Conservation (phyloP, 2,329 filamentous ascomycete species). For the Beauveria sp. region DNA sequence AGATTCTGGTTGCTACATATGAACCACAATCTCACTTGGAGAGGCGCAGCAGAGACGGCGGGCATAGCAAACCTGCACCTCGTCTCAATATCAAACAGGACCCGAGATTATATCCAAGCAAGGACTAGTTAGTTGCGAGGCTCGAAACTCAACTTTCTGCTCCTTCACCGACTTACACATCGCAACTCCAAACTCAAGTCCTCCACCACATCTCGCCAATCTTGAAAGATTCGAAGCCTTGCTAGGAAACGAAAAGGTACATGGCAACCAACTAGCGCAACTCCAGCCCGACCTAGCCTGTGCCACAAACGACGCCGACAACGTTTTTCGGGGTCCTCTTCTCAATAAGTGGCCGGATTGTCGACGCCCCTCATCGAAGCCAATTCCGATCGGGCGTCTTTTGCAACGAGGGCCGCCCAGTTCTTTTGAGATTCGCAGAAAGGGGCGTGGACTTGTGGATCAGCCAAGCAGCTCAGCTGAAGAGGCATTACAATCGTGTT, state of each 20-base stretch:
- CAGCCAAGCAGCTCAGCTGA: background rate
- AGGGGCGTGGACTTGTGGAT: background rate
- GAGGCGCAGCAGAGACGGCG: no score
- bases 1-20: no score
- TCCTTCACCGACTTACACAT: background rate
- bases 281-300: background rate
- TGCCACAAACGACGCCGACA: background rate
- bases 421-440: background rate
- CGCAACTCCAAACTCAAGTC: background rate
- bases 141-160: no score
- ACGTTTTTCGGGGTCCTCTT: slow-evolving; percentile 7
- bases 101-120: no score
- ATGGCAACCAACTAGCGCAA: background rate
- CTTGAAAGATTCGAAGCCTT: background rate
- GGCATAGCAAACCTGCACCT: no score
- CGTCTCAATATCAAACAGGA: no score
- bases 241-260: background rate
- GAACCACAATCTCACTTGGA: no score
- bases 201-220: background rate
- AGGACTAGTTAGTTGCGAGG: no score
- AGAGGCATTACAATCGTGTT: background rate
- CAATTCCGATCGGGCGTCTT: background rate
- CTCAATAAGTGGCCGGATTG: background rate
- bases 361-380: background rate
- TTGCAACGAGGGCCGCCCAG: background rate